Evolutionary conservation across 163 green algal species (phyloP).

Genomic region (Prototheca cutis): DNA sequence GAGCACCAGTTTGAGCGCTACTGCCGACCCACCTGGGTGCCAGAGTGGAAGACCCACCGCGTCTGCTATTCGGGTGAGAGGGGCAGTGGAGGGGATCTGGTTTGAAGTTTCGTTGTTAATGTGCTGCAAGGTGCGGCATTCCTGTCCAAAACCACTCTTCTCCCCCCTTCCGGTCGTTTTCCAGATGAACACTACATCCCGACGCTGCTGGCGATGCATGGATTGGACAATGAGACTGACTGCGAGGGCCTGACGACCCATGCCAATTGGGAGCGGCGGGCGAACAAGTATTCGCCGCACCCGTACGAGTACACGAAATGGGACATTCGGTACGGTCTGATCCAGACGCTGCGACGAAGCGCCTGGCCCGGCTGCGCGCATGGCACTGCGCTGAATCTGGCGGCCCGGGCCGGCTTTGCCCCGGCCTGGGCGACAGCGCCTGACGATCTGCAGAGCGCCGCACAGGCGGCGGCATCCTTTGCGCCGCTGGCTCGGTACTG

Average conservation of each 20-base stretch:
- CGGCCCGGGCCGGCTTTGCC: conserved; percentile 4
- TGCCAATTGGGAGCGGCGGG: conserved; percentile 10
- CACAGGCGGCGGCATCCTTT: not conserved
- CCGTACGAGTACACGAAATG: conserved; percentile 14
- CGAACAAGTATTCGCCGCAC: conserved; percentile 4
- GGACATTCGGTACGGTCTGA: conserved; percentile 2
- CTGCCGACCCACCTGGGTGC: conserved; percentile 9
- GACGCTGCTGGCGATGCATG: conserved; percentile 50
- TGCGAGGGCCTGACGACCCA: conserved; percentile 17
- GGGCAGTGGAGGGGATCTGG: not conserved
- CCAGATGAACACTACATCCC: conserved; percentile 68
- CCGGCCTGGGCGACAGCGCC: not conserved
- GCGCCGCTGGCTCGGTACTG: conserved; percentile 2
- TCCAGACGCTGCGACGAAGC: not conserved
- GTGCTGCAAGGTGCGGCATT: not conserved
- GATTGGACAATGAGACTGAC: conserved; percentile 41
- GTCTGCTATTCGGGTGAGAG: conserved; percentile 34
- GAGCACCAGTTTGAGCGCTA: conserved; percentile 28
- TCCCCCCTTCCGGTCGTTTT: not conserved
- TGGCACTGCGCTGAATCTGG: not conserved
- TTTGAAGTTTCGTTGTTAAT: not conserved
- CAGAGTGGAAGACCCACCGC: conserved; percentile 6
- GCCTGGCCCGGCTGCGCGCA: not conserved
- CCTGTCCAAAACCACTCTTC: not conserved
- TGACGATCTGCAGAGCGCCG: not conserved